Evolutionary conservation across 345 rosid genomes (phyloP).

Genomic region (Boechera divaricarpa): DNA sequence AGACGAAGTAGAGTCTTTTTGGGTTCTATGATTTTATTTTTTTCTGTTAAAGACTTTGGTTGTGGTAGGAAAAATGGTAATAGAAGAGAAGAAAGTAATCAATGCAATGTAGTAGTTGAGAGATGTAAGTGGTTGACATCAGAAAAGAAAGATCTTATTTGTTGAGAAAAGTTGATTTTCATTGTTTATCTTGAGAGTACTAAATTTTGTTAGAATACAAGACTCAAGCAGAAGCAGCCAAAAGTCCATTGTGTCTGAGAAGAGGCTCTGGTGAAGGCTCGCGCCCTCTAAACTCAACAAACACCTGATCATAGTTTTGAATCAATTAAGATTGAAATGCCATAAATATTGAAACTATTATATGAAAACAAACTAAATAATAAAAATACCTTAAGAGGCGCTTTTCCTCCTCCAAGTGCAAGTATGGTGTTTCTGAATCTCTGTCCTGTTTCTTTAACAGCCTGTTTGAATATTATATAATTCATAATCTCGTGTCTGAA

Average conservation of each 20-base stretch:
- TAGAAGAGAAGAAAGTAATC: slow-evolving; percentile 13
- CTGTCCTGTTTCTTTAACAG: slow-evolving; percentile 75
- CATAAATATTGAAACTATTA: neutral
- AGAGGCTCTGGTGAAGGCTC: slow-evolving; percentile 91
- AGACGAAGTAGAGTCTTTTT: neutral
- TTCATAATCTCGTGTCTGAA: slow-evolving; percentile 5
- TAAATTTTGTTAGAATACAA: neutral
- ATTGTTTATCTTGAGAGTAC: neutral
- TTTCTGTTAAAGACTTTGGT: slow-evolving; percentile 8
- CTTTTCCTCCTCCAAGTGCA: slow-evolving; percentile 94
- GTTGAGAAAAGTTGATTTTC: slow-evolving; percentile 23
- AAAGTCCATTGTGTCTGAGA: slow-evolving; percentile 83
- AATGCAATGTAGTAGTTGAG: slow-evolving; percentile 11
- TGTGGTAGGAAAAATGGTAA: slow-evolving; percentile 19
- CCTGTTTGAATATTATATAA: slow-evolving; percentile 52
- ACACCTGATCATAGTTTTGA: slow-evolving; percentile 56
- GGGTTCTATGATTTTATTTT: neutral
- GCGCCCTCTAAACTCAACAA: slow-evolving; percentile 86
- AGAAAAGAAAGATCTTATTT: neutral
- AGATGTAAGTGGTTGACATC: slow-evolving; percentile 35
- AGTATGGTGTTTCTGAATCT: slow-evolving; percentile 86
- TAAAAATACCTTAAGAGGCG: slow-evolving; percentile 73
- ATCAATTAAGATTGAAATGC: neutral
- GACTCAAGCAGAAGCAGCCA: slow-evolving; percentile 52
- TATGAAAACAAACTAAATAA: neutral